Conservation (phyloP, 371 early-diverging fungal species). For the Blakeslea trispora region DNA sequence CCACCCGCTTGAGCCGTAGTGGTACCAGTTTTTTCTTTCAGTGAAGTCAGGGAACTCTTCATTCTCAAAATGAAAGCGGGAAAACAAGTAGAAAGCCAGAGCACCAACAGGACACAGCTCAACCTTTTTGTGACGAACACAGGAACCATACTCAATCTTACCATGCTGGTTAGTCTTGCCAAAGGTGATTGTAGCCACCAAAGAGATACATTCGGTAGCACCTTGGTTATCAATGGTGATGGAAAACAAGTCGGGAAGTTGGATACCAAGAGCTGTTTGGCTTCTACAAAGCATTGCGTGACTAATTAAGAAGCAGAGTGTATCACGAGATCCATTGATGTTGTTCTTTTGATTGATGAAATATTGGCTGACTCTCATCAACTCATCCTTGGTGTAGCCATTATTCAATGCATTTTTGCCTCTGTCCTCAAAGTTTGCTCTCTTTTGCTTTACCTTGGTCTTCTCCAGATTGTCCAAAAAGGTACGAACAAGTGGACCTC, state of each 20-base stretch:
- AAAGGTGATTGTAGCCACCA: conserved; percentile 6
- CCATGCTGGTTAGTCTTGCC: conserved; percentile 10
- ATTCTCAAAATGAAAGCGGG: conserved; percentile 10
- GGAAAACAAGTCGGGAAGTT: no score
- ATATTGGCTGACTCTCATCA: neutral
- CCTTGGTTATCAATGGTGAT: no score
- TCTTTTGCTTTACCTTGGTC: conserved; percentile 7
- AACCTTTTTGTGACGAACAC: no score
- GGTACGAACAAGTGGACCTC: no score
- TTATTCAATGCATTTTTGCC: neutral
- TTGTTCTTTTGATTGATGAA: neutral
- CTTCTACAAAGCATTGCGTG: neutral
- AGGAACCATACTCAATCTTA: conserved; percentile 12
- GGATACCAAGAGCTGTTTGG: neutral
- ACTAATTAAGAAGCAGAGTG: no score
- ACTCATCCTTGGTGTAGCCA: neutral
- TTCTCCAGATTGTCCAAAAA: no score
- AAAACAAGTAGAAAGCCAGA: neutral
- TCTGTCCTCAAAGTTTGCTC: neutral
- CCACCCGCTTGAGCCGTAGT: no score
- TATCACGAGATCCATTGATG: neutral
- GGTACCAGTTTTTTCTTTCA: no score
- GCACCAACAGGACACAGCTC: conserved; percentile 1
- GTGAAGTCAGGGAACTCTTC: conserved; percentile 2
- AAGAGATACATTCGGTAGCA: neutral